Evolutionary conservation across 805 yeast genomes (phyloP).

Genomic region (Wickerhamia fluorescens): DNA sequence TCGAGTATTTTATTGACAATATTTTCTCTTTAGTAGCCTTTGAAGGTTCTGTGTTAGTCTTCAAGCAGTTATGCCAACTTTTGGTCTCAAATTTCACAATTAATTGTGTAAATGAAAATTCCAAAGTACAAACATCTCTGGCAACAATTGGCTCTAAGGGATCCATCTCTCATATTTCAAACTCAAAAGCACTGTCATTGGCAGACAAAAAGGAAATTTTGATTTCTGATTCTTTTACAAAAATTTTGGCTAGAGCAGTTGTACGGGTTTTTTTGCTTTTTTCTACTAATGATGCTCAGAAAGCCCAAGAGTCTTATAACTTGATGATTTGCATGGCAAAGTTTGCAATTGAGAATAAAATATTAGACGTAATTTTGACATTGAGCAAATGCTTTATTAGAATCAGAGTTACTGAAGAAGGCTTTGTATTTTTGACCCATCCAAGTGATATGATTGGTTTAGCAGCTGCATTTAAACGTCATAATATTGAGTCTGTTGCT

Average conservation of each 20-base stretch:
- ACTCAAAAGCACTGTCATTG: not conserved
- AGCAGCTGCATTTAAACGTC: constrained; percentile 52
- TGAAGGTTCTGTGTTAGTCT: constrained; percentile 8
- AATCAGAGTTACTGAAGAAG: constrained; percentile 42
- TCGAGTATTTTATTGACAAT: constrained; percentile 21
- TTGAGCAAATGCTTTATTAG: constrained; percentile 48
- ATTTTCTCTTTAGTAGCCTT: constrained; percentile 18
- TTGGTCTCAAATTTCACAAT: constrained; percentile 9
- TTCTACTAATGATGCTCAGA: constrained; percentile 14
- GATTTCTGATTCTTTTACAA: constrained; percentile 5
- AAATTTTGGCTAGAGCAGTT: constrained; percentile 17
- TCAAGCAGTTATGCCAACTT: constrained; percentile 10
- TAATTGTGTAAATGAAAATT: too few species aligned
- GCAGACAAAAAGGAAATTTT: not conserved
- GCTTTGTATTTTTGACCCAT: constrained; percentile 40
- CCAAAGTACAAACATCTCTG: too few species aligned
- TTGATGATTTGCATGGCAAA: constrained; percentile 30
- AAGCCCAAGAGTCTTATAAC: constrained; percentile 23
- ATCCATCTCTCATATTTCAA: too few species aligned
- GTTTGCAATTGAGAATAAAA: constrained; percentile 25
- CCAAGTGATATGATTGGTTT: constrained; percentile 62
- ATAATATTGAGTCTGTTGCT: constrained; percentile 20
- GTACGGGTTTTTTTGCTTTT: constrained; percentile 19
- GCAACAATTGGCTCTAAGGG: constrained; percentile 1
- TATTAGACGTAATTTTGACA: constrained; percentile 35